phyloP scores from a whole-genome alignment of 768 basidiomycete genomes.

The Russula sp. region DNA sequence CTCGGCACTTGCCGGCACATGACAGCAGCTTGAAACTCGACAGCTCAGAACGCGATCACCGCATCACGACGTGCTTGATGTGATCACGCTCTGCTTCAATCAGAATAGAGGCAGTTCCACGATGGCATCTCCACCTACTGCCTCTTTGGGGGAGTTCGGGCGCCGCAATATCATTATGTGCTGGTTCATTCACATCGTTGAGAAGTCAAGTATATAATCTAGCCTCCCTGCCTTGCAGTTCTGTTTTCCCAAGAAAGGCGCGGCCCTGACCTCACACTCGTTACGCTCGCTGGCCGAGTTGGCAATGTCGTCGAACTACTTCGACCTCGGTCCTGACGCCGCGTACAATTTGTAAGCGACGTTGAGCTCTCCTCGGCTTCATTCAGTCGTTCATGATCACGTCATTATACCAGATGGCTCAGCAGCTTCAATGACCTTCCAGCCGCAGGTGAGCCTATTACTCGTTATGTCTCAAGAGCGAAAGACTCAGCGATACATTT shows the following conservation, averaged over 20 bases:
- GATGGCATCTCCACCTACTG: no score
- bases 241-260: background rate
- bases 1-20: no score
- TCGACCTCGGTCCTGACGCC: background rate
- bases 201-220: slow-evolving; percentile 15
- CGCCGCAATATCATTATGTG: no score
- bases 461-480: background rate
- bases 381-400: background rate
- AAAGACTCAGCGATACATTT: background rate
- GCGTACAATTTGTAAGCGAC: slow-evolving; percentile 6
- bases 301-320: slow-evolving; percentile 14
- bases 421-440: background rate
- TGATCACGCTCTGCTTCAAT: no score
- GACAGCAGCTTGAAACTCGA: no score
- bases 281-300: background rate
- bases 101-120: no score
- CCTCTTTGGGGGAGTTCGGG: no score
- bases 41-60: no score
- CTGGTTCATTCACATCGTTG: no score
- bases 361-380: background rate
- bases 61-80: no score
- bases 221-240: no score
- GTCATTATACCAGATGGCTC: background rate
- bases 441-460: slow-evolving; percentile 9
- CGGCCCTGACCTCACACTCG: background rate